Evolutionary conservation across 1,284 basidiomycete species (phyloP).

Genomic region (Tilletia setariae): DNA sequence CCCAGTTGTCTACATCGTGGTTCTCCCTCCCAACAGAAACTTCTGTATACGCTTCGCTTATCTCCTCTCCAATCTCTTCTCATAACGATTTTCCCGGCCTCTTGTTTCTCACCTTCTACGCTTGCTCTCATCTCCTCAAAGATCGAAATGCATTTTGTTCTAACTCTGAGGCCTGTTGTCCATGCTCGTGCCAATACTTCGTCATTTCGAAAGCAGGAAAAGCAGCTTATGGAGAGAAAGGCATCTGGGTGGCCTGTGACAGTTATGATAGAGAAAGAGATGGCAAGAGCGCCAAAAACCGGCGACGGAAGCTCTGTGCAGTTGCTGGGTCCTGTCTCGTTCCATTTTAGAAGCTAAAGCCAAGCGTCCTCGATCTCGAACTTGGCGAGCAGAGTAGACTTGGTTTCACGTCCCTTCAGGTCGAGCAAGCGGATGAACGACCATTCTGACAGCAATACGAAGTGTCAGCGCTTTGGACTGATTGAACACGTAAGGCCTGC

Average conservation of each 20-base stretch:
- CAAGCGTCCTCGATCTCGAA: conserved; percentile 28
- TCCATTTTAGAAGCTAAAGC: not conserved
- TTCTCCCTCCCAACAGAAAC: not conserved
- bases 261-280: too few species aligned
- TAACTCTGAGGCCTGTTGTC: not conserved
- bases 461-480: conserved; percentile 13
- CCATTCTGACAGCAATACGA: conserved; percentile 50
- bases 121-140: not conserved
- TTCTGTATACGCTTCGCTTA: not conserved
- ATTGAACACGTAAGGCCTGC: not conserved
- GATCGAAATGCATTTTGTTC: not conserved
- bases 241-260: too few species aligned
- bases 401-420: conserved; percentile 61
- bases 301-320: too few species aligned
- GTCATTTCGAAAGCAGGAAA: too few species aligned
- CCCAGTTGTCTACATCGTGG: not conserved
- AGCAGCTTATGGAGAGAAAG: too few species aligned
- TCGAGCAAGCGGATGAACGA: conserved; percentile 62
- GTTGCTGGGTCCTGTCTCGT: too few species aligned
- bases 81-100: not conserved
- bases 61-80: too few species aligned
- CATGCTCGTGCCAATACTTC: too few species aligned
- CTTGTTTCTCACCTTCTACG: not conserved
- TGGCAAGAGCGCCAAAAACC: too few species aligned
- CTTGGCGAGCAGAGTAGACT: conserved; percentile 35